Percentiles rank a stretch among this genome's conserved stretches.
These are phyloP conservation scores for Daldinia concentrica DNA, from an alignment of 495 filamentous ascomycete species.

Conservation along the genomic window DNA sequence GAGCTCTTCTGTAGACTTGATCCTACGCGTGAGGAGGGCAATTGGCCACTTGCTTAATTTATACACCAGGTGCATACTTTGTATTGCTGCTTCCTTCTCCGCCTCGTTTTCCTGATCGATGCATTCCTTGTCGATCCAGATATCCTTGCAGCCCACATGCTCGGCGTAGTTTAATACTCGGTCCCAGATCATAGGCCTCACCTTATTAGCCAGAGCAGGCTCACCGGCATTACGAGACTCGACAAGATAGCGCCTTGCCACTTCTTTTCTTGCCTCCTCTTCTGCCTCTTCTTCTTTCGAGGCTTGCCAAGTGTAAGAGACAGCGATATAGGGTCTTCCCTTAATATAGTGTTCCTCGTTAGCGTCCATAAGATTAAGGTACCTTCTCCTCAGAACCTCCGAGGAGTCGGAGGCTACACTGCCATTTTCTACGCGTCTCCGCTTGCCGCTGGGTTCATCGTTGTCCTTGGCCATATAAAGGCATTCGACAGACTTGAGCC, in stretches of 20 bases:
- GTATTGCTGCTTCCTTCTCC: slow-evolving; percentile 50
- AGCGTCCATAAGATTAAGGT: slow-evolving; percentile 33
- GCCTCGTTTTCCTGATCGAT: slow-evolving; percentile 49
- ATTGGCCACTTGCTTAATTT: slow-evolving; percentile 43
- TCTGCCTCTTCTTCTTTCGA: slow-evolving; percentile 35
- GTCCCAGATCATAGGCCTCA: slow-evolving; percentile 41
- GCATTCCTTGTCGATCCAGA: slow-evolving; percentile 59
- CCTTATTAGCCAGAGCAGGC: slow-evolving; percentile 35
- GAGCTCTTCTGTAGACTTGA: slow-evolving; percentile 39
- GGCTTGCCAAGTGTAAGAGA: slow-evolving; percentile 46
- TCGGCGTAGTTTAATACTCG: slow-evolving; percentile 42
- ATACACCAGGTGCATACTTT: slow-evolving; percentile 56
- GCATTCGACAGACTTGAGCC: slow-evolving; percentile 45
- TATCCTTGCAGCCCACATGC: slow-evolving; percentile 37
- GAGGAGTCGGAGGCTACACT: slow-evolving; percentile 24
- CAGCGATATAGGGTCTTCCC: slow-evolving; percentile 35
- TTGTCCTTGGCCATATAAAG: slow-evolving; percentile 37
- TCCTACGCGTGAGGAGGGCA: slow-evolving; percentile 44
- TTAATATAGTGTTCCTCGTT: not conserved
- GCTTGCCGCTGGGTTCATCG: slow-evolving; percentile 42
- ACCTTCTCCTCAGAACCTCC: slow-evolving; percentile 35
- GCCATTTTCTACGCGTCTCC: slow-evolving; percentile 38
- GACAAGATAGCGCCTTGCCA: slow-evolving; percentile 29
- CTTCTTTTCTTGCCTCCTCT: slow-evolving; percentile 11
- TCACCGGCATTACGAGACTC: slow-evolving; percentile 40